Conservation (phyloP, 805 yeast genomes). For the Ogataea neopini region DNA sequence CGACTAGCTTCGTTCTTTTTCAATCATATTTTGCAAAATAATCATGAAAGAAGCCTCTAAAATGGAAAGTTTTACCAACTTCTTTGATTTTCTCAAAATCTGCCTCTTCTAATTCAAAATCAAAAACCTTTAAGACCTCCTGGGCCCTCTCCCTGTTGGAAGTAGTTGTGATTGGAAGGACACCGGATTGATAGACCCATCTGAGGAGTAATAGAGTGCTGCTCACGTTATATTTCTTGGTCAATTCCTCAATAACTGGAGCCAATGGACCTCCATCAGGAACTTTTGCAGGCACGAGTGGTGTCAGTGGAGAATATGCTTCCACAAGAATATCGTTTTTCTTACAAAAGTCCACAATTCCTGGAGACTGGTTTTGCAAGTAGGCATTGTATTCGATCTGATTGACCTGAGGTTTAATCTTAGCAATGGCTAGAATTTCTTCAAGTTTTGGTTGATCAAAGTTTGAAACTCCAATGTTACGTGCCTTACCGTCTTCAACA, state of each 20-base stretch:
- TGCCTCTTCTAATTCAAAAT: constrained; percentile 50
- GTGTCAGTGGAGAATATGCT: constrained; percentile 72
- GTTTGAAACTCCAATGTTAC: constrained; percentile 62
- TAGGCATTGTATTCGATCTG: constrained; percentile 73
- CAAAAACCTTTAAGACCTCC: constrained; percentile 56
- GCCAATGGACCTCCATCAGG: constrained; percentile 40
- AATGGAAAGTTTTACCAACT: constrained; percentile 39
- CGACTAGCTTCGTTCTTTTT: no score
- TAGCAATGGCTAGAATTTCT: constrained; percentile 41
- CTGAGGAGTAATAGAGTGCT: constrained; percentile 65
- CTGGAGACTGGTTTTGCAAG: constrained; percentile 63
- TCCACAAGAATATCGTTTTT: constrained; percentile 53
- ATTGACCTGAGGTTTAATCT: constrained; percentile 57
- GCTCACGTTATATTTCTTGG: constrained; percentile 59
- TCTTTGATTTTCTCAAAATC: constrained; percentile 49
- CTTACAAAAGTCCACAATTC: constrained; percentile 51
- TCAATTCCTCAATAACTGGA: constrained; percentile 40
- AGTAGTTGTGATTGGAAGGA: constrained; percentile 76
- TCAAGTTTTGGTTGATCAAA: constrained; percentile 50
- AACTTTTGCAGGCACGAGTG: constrained; percentile 47
- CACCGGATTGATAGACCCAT: constrained; percentile 66
- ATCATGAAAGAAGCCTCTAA: constrained; percentile 26
- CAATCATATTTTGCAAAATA: constrained; percentile 21
- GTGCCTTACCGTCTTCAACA: constrained; percentile 45
- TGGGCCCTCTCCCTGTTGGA: constrained; percentile 55